Base-by-base conservation (phyloP, 192 early-diverging fungal species). In the Oehlia diaphana region DNA sequence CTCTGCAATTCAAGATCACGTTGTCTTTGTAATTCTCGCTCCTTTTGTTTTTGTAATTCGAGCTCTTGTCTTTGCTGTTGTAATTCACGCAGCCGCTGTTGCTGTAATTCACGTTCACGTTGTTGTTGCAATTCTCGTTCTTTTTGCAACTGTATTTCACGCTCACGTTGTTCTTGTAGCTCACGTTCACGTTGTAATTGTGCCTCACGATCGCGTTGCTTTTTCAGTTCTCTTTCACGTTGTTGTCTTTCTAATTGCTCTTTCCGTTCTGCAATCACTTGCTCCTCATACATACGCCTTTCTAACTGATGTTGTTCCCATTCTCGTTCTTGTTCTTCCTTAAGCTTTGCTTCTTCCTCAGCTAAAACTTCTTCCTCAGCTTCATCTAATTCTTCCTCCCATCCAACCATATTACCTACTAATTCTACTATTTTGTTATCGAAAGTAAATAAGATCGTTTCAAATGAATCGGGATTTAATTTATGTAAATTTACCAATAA, bases 361-460 rank as follows among this genome's bases (percentile, higher is more conserved):
- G 21, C 76, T 33, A 49, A 10, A 68, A 26, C 28, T 64, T 62
- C 74, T 76, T 76, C 74, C 12, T 63, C 74, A 44, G 75, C 75
- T 33, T 77, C 75, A 4, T 47, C 63, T 21, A 78, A 68, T 50
- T 78, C 76, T 50, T 78, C 76, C 68, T 78, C 76, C 76, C 76
- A 78, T 21, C 76, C 76, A 33, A 78, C 76, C 26, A 78, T 37
- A 68, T 67, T 68, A 37, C 76, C 76, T 28, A 78, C 49, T 19
- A 65, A 39, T 31, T 78, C 76, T 31, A 78, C 39, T 23, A 49
- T 10, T 78, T 68, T 78, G 23, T 31, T 31, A 68, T 78, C 76
- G 44, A 50, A 78, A 50, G 76, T 37, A 49, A 68, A 78, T 33
- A 78, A 68, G 4, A 78, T 65, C 2, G 44, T 21, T 39, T 78